phyloP scores from a whole-genome alignment of 2,329 filamentous ascomycete species.

The Pestalotiopsis sp. region DNA sequence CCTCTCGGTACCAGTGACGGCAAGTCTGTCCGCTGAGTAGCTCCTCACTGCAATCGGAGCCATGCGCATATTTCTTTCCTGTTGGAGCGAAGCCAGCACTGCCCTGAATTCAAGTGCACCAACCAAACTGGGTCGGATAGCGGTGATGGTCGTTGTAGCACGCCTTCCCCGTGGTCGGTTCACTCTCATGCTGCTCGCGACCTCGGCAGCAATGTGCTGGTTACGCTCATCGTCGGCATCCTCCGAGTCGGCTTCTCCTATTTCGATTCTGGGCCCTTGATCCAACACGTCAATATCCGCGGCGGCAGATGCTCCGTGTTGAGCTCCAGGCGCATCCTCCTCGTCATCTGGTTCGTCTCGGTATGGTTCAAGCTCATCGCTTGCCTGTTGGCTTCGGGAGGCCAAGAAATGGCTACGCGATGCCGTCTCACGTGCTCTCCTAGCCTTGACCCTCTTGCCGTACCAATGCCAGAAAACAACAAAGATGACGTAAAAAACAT shows the following conservation, averaged over 20 bases:
- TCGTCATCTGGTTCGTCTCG: slow-evolving; percentile 64
- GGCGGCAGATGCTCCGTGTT: slow-evolving; percentile 30
- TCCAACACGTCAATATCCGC: slow-evolving; percentile 48
- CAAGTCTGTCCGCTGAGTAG: slow-evolving; percentile 64
- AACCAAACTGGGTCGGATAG: slow-evolving; percentile 89
- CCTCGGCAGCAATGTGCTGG: slow-evolving; percentile 72
- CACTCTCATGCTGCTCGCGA: slow-evolving; percentile 92
- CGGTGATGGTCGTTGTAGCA: slow-evolving; percentile 75
- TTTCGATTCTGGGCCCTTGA: slow-evolving; percentile 48
- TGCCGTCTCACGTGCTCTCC: slow-evolving; percentile 67
- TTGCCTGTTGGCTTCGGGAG: slow-evolving; percentile 46
- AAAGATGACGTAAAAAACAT: slow-evolving; percentile 83
- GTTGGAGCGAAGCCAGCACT: slow-evolving; percentile 83
- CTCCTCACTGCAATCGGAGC: slow-evolving; percentile 70
- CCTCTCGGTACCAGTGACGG: neutral
- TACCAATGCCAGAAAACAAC: slow-evolving; percentile 95
- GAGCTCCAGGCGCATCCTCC: slow-evolving; percentile 28
- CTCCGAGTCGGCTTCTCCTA: slow-evolving; percentile 51
- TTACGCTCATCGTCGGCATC: slow-evolving; percentile 58
- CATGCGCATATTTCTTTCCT: slow-evolving; percentile 75
- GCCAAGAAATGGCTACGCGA: slow-evolving; percentile 75
- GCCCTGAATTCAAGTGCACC: slow-evolving; percentile 93
- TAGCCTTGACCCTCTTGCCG: slow-evolving; percentile 62
- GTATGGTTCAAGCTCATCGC: slow-evolving; percentile 66
- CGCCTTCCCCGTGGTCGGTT: slow-evolving; percentile 67